These are phyloP conservation scores for Podila verticillata DNA, from an alignment of 192 early-diverging fungal genomes.

Conservation along the genomic window DNA sequence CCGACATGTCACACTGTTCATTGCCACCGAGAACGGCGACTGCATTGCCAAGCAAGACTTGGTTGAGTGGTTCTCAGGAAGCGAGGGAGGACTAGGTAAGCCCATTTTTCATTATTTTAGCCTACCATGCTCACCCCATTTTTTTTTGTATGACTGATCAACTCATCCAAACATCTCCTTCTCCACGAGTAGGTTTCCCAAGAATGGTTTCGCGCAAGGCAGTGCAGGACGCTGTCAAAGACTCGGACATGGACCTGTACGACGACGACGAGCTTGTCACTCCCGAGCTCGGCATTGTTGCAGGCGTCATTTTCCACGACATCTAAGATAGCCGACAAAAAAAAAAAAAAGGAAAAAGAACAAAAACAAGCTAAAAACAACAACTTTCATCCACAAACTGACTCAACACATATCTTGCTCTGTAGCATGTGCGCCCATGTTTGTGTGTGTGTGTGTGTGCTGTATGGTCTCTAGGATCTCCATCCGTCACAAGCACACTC, in stretches of 20 bases:
- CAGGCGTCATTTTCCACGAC: constrained; percentile 45
- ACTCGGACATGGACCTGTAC: not conserved
- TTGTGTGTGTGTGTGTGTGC: too few species aligned
- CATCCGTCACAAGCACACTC: too few species aligned
- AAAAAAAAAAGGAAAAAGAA: not conserved
- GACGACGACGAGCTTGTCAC: constrained; percentile 29
- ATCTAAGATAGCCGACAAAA: constrained; percentile 4
- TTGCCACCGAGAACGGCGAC: constrained; percentile 36
- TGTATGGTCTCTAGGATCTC: too few species aligned
- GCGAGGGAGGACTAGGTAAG: constrained; percentile 48
- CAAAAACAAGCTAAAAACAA: not conserved
- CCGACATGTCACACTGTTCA: constrained; percentile 41
- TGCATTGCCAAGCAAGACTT: constrained; percentile 45
- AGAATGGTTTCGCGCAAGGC: constrained; percentile 34
- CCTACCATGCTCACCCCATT: not conserved
- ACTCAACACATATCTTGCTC: too few species aligned
- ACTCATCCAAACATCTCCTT: not conserved
- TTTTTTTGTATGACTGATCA: not conserved
- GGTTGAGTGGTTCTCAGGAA: constrained; percentile 47
- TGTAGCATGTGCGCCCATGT: too few species aligned
- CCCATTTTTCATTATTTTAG: not conserved
- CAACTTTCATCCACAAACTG: too few species aligned
- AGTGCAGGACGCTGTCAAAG: constrained; percentile 38
- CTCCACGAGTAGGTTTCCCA: constrained; percentile 30
- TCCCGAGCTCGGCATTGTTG: constrained; percentile 26